Base-by-base conservation (phyloP, 139 green algal species). In the Zygnema circumcarinatum region DNA sequence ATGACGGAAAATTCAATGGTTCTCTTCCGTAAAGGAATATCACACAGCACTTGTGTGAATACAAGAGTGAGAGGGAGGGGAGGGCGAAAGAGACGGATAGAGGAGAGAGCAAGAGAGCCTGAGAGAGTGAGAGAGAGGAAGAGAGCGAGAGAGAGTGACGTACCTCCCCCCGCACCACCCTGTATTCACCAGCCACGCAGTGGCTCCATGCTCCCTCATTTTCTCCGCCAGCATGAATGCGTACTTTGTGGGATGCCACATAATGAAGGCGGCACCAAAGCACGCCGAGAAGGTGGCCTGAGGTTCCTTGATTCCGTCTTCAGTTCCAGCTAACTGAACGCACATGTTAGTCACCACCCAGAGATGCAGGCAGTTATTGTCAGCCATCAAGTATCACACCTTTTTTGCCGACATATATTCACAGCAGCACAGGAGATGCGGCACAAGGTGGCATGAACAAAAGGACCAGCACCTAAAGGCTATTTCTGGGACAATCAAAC, bases 271-370 rank as follows among this genome's bases (percentile, higher is more conserved):
- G 41, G 67, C 89, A 11, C 89, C 89, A 39, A 92, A 92, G 67
- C 89, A 92, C 2, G 89, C 74, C 2, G 68, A 90, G 82, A 92
- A 92, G 0, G 96, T 98, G 33, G 96, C 96, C 91, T 96, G 91
- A 1, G 96, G 96, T 91, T 99, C 96, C 0, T 92, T 97, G 29
- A 98, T 92, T 39, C 96, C 96, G 89, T 94, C 83, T 92, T 98
- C 96, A 1, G 96, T 98, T 81, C 96, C 96, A 21, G 96, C 96
- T 62, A 97, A 54, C 93, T 98, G 98, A 76, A n/a, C n/a, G n/a
- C n/a, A n/a, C n/a, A n/a, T n/a, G n/a, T n/a, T n/a, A n/a, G n/a
- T n/a, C n/a, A 29, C 56, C 29, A 72, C 56, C 29, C 29, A 72
- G 29, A 72, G 29, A 35, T 29, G 29, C 56, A 35, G 56, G 56